phyloP scores from a whole-genome alignment of 805 yeast genomes.

The Teunomyces funiuensis region DNA sequence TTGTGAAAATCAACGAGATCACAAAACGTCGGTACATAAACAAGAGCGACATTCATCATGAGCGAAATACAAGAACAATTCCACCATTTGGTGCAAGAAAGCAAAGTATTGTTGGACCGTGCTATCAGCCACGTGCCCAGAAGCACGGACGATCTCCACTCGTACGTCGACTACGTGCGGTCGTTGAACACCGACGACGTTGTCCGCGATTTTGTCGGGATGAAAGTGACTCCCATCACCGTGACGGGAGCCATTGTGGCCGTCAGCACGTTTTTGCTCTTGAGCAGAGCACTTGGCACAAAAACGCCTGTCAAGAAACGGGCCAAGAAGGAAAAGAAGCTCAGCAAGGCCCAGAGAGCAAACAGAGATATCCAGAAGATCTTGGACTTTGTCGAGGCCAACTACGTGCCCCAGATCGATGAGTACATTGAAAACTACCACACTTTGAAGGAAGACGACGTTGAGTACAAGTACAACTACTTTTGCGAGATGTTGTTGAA shows the following conservation, averaged over 20 bases:
- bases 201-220: constrained; percentile 27
- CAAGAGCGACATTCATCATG: background rate
- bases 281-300: constrained; percentile 15
- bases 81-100: background rate
- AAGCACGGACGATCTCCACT: constrained; percentile 12
- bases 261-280: constrained; percentile 26
- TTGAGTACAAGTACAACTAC: constrained; percentile 52
- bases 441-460: constrained; percentile 28
- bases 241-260: constrained; percentile 30
- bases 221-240: constrained; percentile 35
- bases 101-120: constrained; percentile 3
- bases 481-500: constrained; percentile 69
- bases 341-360: constrained; percentile 39
- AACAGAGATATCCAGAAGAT: constrained; percentile 39
- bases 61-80: constrained; percentile 3
- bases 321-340: constrained; percentile 35
- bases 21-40: background rate
- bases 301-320: constrained; percentile 11
- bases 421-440: constrained; percentile 29
- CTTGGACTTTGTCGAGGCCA: constrained; percentile 40
- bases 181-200: constrained; percentile 21
- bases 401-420: constrained; percentile 40
- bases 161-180: constrained; percentile 11
- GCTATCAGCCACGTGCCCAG: constrained; percentile 11
- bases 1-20: background rate